phyloP scores from a whole-genome alignment of 148 eudicot species.

The Linanthus parryae region DNA sequence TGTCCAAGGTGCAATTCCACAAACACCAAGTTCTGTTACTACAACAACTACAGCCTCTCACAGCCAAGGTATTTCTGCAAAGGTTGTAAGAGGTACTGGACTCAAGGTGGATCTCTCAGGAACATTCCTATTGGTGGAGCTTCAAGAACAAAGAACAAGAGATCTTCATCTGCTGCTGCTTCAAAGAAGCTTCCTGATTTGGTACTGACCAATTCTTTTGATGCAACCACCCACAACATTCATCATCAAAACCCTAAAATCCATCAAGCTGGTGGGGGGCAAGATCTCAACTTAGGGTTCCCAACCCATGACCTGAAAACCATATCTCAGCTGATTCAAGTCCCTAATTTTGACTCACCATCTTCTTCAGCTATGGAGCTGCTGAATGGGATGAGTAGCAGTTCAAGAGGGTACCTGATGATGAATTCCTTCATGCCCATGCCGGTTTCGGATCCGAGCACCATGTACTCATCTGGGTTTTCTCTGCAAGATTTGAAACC shows the following conservation, averaged over 20 bases:
- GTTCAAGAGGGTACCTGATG: slow-evolving; percentile 56
- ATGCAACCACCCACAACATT: too few relatives aligned
- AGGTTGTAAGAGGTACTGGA: slow-evolving; percentile 88
- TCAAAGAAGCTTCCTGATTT: slow-evolving; percentile 37
- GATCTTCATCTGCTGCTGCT: slow-evolving; percentile 18
- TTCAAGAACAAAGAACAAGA: slow-evolving; percentile 74
- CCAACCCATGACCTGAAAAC: slow-evolving; percentile 49
- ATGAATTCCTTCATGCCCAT: slow-evolving; percentile 21
- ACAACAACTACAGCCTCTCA: slow-evolving; percentile 86
- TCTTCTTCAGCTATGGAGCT: slow-evolving; percentile 32
- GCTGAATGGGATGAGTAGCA: slow-evolving; percentile 39
- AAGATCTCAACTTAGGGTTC: slow-evolving; percentile 77
- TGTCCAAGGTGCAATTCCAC: slow-evolving; percentile 27
- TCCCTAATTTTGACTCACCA: slow-evolving; percentile 62
- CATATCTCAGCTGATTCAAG: slow-evolving; percentile 60
- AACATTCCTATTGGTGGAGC: slow-evolving; percentile 41
- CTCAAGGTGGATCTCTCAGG: slow-evolving; percentile 81
- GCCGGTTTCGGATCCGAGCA: slow-evolving; percentile 20
- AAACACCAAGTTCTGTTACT: slow-evolving; percentile 58
- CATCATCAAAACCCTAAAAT: slow-evolving; percentile 39
- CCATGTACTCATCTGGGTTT: slow-evolving; percentile 42
- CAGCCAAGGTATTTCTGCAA: slow-evolving; percentile 93
- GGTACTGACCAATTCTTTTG: too few relatives aligned
- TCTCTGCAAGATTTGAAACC: slow-evolving; percentile 28
- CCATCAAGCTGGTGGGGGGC: slow-evolving; percentile 40